These are phyloP conservation scores for Puccinia novopanici DNA, from an alignment of 1,284 basidiomycete species.

Conservation along the genomic window DNA sequence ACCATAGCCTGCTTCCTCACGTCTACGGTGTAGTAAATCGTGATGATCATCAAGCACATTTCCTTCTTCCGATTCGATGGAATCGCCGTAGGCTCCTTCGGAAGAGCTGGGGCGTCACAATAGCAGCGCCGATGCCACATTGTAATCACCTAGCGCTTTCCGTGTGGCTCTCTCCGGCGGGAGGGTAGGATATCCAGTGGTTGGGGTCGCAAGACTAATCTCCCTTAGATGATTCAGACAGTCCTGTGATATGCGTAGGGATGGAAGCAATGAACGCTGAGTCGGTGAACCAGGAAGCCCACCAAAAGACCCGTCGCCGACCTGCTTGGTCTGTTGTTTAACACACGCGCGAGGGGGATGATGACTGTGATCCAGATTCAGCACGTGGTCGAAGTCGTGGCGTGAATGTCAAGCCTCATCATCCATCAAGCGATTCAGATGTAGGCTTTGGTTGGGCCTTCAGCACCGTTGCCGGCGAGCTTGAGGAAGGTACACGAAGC, in stretches of 20 bases:
- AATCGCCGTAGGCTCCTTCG: not conserved
- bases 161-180: not conserved
- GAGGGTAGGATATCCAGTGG: not conserved
- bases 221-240: not conserved
- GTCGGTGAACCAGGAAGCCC: conserved; percentile 4
- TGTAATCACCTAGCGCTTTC: conserved; percentile 41
- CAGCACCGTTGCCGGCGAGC: not conserved
- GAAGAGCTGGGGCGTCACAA: conserved; percentile 41
- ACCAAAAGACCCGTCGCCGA: not conserved
- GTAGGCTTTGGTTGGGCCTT: conserved; percentile 9
- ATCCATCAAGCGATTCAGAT: conserved; percentile 5
- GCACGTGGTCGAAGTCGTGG: conserved; percentile 31
- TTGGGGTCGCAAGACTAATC: conserved; percentile 14
- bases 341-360: conserved; percentile 31
- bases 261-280: conserved; percentile 3
- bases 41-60: conserved; percentile 48
- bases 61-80: conserved; percentile 35
- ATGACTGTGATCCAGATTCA: conserved; percentile 33
- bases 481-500: conserved; percentile 4
- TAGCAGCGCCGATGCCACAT: conserved; percentile 46
- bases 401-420: conserved; percentile 48
- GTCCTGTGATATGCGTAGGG: conserved; percentile 6
- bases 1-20: conserved; percentile 50
- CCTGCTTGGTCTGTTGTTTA: not conserved
- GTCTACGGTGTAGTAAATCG: conserved; percentile 47